Conservation (phyloP, 768 basidiomycete genomes). For the Hebeloma cylindrosporum region DNA sequence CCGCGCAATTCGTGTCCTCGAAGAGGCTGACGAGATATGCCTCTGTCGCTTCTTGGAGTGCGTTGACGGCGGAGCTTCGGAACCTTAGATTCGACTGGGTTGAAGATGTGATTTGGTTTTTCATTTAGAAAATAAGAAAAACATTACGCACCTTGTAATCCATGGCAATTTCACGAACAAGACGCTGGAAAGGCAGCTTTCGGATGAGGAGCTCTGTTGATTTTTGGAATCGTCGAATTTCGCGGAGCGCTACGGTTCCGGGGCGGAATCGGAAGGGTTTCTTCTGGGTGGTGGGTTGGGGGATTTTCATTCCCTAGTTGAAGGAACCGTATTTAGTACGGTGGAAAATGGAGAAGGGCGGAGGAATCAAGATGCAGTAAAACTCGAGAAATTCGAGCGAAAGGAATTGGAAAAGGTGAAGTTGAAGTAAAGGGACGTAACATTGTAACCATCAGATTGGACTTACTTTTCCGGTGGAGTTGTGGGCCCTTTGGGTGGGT, state of each 20-base stretch:
- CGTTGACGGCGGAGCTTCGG: conserved; percentile 6
- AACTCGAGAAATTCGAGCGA: no score
- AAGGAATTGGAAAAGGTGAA: no score
- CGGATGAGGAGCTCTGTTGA: conserved; percentile 15
- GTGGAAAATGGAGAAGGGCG: background rate
- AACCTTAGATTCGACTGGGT: conserved; percentile 6
- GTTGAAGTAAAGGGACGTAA: no score
- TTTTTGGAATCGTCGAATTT: conserved; percentile 17
- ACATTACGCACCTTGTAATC: conserved; percentile 2
- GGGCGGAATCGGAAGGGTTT: conserved; percentile 10
- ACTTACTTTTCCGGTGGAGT: no score
- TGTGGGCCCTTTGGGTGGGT: no score
- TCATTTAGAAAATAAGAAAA: background rate
- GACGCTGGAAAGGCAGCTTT: conserved; percentile 13
- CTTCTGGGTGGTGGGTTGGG: background rate
- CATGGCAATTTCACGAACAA: conserved; percentile 16
- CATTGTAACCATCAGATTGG: no score
- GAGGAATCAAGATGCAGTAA: background rate
- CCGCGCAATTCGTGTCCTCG: conserved; percentile 13
- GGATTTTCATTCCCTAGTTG: no score
- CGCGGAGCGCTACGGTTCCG: conserved; percentile 16
- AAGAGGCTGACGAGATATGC: conserved; percentile 15
- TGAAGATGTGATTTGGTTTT: background rate
- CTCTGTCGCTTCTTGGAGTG: conserved; percentile 18
- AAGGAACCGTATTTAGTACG: background rate